Evolutionary conservation across 352 stramenopile species (phyloP).

Genomic region (Globisporangium viniferum): DNA sequence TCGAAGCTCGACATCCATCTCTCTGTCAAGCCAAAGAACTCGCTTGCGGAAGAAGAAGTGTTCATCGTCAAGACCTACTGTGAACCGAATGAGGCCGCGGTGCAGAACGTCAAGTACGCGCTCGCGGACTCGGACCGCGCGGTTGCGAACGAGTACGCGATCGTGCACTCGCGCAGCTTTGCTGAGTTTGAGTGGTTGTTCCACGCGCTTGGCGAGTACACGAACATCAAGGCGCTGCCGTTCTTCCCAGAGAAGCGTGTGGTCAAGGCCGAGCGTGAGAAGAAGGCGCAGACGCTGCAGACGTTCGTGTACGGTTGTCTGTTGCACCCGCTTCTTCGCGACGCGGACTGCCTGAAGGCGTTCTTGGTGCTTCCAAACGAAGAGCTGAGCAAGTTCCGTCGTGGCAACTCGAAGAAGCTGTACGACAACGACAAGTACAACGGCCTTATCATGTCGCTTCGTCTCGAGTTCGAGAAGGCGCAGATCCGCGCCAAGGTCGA

Average conservation of each 20-base stretch:
- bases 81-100: slow-evolving; percentile 59
- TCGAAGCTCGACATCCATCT: slow-evolving; percentile 82
- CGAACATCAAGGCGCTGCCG: slow-evolving; percentile 78
- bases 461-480: slow-evolving; percentile 82
- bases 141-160: slow-evolving; percentile 81
- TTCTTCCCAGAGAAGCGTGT: slow-evolving; percentile 76
- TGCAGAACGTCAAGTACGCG: slow-evolving; percentile 47
- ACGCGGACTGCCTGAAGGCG: slow-evolving; percentile 78
- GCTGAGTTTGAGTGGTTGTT: slow-evolving; percentile 86
- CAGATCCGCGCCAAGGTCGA: slow-evolving; percentile 83
- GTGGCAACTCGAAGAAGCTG: slow-evolving; percentile 62
- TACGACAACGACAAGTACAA: slow-evolving; percentile 83
- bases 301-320: slow-evolving; percentile 81
- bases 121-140: slow-evolving; percentile 57
- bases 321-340: slow-evolving; percentile 74
- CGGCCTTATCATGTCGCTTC: slow-evolving; percentile 67
- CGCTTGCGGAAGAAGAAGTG: slow-evolving; percentile 48
- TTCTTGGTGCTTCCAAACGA: slow-evolving; percentile 76
- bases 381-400: slow-evolving; percentile 71
- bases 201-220: slow-evolving; percentile 65
- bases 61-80: slow-evolving; percentile 82
- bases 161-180: slow-evolving; percentile 61
- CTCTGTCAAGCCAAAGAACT: slow-evolving; percentile 39
- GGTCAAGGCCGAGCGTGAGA: slow-evolving; percentile 43
- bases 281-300: slow-evolving; percentile 50